phyloP scores from a whole-genome alignment of 306 rosid species.

The Vachellia collinsii region DNA sequence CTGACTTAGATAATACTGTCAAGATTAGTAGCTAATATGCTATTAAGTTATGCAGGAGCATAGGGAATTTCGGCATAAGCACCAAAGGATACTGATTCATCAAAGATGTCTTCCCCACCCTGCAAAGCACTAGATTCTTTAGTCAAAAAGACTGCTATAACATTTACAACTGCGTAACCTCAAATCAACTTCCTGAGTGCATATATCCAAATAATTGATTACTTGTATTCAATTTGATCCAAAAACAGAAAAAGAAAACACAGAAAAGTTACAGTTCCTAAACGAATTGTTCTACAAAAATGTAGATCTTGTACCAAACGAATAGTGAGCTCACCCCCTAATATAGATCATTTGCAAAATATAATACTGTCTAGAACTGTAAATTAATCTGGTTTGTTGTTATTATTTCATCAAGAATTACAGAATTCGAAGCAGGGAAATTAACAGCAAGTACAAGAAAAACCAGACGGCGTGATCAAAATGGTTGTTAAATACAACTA shows the following conservation, averaged over 20 bases:
- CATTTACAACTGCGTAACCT: neutral
- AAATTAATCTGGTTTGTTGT: neutral
- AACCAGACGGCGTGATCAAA: constrained; percentile 4
- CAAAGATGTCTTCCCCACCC: constrained; percentile 99
- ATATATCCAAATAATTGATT: constrained; percentile 9
- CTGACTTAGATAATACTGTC: neutral
- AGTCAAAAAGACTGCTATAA: constrained; percentile 2
- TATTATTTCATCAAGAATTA: neutral
- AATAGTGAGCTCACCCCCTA: neutral
- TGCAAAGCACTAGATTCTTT: constrained; percentile 49
- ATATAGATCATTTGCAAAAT: neutral
- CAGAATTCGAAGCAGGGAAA: neutral
- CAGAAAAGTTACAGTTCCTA: neutral
- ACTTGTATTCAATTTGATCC: constrained; percentile 8
- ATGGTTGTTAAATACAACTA: neutral
- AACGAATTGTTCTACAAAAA: neutral
- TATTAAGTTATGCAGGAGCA: constrained; percentile 5
- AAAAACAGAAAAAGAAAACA: constrained; percentile 3
- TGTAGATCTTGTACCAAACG: neutral
- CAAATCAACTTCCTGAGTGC: constrained; percentile 31
- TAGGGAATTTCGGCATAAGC: neutral
- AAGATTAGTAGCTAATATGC: neutral
- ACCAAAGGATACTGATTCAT: constrained; percentile 97
- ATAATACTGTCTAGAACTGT: neutral
- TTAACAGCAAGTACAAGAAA: neutral